These are phyloP conservation scores for Kuraishia ogatae DNA, from an alignment of 805 yeast species.

Conservation along the genomic window DNA sequence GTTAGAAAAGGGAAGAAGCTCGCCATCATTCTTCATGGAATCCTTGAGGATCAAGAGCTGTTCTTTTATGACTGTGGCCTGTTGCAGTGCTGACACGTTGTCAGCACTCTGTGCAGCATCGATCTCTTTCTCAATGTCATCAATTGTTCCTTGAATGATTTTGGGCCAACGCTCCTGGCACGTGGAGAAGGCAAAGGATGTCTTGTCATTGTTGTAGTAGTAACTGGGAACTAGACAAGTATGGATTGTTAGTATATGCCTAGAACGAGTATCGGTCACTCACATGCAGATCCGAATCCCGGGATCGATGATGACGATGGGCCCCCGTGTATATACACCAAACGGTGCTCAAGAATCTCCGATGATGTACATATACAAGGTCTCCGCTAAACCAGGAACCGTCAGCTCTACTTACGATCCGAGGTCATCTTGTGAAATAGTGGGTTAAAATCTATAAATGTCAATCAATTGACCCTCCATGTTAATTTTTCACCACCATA, in stretches of 20 bases:
- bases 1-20: conserved; percentile 34
- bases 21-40: conserved; percentile 33
- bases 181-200: conserved; percentile 78
- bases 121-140: conserved; percentile 35
- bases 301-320: neutral
- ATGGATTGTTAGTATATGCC: neutral
- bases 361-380: no score
- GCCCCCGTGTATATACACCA: neutral
- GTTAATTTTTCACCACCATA: neutral
- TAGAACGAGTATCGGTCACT: neutral
- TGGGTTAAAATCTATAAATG: no score
- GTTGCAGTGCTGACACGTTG: conserved; percentile 22
- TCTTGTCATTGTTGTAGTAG: conserved; percentile 58
- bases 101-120: conserved; percentile 8
- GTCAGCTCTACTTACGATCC: no score
- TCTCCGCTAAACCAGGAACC: no score
- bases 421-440: no score
- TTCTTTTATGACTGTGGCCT: conserved; percentile 37
- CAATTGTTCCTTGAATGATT: conserved; percentile 59
- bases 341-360: no score
- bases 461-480: neutral
- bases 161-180: conserved; percentile 82
- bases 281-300: neutral
- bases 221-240: conserved; percentile 27
- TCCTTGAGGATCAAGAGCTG: conserved; percentile 34